These are phyloP conservation scores for Paradendryphiella salina DNA, from an alignment of 2,329 filamentous ascomycete species.

Conservation along the genomic window DNA sequence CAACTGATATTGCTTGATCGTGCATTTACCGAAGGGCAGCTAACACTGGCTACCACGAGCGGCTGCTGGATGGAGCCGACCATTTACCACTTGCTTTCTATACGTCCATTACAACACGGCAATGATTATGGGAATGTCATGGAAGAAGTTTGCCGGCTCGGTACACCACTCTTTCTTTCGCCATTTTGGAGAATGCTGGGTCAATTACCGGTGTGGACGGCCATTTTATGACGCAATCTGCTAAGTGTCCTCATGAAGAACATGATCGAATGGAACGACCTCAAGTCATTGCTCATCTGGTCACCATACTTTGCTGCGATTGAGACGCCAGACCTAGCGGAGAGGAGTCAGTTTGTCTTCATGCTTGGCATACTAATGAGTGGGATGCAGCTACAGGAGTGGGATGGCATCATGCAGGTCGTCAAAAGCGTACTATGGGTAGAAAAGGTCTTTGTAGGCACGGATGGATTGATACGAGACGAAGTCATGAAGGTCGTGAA, in stretches of 20 bases:
- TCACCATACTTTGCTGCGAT: constrained; percentile 33
- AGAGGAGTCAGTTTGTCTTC: constrained; percentile 33
- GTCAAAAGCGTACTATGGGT: constrained; percentile 39
- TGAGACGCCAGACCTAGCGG: constrained; percentile 28
- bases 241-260: constrained; percentile 25
- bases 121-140: constrained; percentile 22
- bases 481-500: constrained; percentile 31
- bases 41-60: constrained; percentile 27
- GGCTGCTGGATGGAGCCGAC: constrained; percentile 39
- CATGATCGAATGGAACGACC: constrained; percentile 33
- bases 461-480: constrained; percentile 29
- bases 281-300: constrained; percentile 36
- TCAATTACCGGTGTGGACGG: constrained; percentile 32
- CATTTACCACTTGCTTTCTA: constrained; percentile 30
- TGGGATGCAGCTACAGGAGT: constrained; percentile 24
- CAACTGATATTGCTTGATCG: constrained; percentile 34
- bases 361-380: constrained; percentile 34
- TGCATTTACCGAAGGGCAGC: constrained; percentile 28
- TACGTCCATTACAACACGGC: constrained; percentile 26
- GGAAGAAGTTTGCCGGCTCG: constrained; percentile 38
- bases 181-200: constrained; percentile 35
- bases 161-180: constrained; percentile 34
- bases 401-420: constrained; percentile 30
- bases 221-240: constrained; percentile 27
- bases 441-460: constrained; percentile 30